Percentiles rank a stretch among this genome's conserved stretches.
Evolutionary conservation across 2,329 filamentous ascomycete species (phyloP).

Genomic region (Trichoderma sp.): DNA sequence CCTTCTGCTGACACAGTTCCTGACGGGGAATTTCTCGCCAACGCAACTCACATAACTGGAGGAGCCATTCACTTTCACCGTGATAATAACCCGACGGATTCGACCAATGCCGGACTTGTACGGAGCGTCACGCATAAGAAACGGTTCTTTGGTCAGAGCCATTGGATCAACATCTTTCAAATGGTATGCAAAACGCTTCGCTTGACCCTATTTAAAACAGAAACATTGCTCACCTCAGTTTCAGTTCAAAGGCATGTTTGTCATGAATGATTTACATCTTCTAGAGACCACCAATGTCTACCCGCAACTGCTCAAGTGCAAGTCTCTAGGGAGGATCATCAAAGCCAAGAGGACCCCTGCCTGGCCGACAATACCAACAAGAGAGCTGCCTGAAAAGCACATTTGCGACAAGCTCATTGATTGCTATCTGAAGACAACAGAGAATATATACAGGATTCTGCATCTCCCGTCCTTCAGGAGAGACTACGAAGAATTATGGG

Average conservation of each 20-base stretch:
- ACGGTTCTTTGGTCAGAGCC: conserved; percentile 54
- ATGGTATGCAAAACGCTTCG: conserved; percentile 36
- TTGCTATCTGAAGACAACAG: conserved; percentile 47
- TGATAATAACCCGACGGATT: conserved; percentile 33
- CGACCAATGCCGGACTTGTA: conserved; percentile 31
- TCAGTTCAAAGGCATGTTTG: conserved; percentile 44
- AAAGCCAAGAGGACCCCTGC: conserved; percentile 46
- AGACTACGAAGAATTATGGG: conserved; percentile 52
- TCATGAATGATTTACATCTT: conserved; percentile 41
- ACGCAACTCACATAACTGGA: conserved; percentile 35
- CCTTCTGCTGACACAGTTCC: not conserved
- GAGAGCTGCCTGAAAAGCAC: conserved; percentile 45
- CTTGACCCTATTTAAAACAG: too few species aligned
- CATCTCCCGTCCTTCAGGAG: conserved; percentile 49
- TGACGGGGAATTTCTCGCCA: conserved; percentile 33
- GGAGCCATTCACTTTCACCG: conserved; percentile 44
- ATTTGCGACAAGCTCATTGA: conserved; percentile 47
- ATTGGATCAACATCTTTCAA: conserved; percentile 51
- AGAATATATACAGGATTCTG: conserved; percentile 47
- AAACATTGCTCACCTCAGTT: conserved; percentile 6
- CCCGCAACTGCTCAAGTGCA: conserved; percentile 46
- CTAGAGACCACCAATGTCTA: conserved; percentile 38
- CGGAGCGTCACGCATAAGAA: conserved; percentile 53
- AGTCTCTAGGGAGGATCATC: conserved; percentile 49
- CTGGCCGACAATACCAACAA: conserved; percentile 44